Base-by-base conservation (phyloP, 192 early-diverging fungal genomes). In the Chytriomyces confervae region DNA sequence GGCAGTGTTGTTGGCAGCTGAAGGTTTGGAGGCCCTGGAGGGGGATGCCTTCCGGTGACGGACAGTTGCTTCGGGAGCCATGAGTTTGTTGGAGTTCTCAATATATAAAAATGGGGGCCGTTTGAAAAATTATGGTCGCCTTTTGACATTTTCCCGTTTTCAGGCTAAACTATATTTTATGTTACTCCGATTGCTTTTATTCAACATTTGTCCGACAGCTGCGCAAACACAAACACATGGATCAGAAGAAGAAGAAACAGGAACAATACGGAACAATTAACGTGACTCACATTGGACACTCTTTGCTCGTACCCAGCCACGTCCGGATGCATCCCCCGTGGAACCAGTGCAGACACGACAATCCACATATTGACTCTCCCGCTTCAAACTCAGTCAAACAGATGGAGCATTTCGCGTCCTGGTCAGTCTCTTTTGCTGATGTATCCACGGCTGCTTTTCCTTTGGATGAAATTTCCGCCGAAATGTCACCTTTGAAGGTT, bases 351-450 rank as follows among this genome's bases (percentile, higher is more conserved):
- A 63, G 20, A 63, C 72, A 74, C 7, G 72, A 60, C 0, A 74
- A 4, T 23, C 72, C 72, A 46, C 44, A 47, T 7, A 74, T n/a
- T 29, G 44, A 20, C n/a, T 74, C 72, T 11, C 62, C 62, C 3
- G 44, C 72, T 8, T 74, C 72, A 74, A 62, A 74, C 44, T 74
- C 72, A 8, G 29, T 74, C 29, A 74, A 45, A 63, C 72, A 74
- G n/a, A 74, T 74, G 7, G 72, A 27, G 43, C 72, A 74, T 61
- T 48, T 29, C 9, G 61, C 43, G 43, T 74, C 72, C 16, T 63
- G 60, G 2, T 62, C 60, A 51, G 18, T 7, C n/a, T 7, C 7
- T 23, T 53, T n/a, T 7, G 36, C 2, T 9, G 69, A 11, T 0
- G 11, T 23, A 20, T 23, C 10, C 7, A 16, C 53, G 24, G 51